These are phyloP conservation scores for Solanum pennellii DNA, from an alignment of 257 asterid species.

Conservation along the genomic window DNA sequence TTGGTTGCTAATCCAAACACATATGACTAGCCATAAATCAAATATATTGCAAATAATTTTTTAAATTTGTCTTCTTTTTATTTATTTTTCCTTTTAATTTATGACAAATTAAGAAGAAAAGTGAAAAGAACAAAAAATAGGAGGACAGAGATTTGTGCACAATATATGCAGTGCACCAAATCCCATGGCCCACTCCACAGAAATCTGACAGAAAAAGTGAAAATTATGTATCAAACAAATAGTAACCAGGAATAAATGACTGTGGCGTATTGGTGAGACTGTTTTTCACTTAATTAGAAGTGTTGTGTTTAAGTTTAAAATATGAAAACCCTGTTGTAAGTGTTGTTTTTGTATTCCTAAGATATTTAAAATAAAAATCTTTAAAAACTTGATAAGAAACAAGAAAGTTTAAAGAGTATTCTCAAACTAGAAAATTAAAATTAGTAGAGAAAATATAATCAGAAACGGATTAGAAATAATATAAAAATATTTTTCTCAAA, in stretches of 20 bases:
- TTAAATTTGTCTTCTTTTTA: neutral
- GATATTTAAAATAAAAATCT: no score
- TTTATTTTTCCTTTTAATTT: neutral
- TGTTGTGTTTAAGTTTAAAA: no score
- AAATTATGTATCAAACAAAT: neutral
- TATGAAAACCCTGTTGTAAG: no score
- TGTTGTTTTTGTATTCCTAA: no score
- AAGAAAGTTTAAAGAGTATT: no score
- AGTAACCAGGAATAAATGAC: no score
- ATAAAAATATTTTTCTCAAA: no score
- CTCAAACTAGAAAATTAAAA: no score
- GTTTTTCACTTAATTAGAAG: neutral
- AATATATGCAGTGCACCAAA: neutral
- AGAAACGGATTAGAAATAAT: no score
- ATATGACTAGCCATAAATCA: neutral
- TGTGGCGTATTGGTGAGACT: accelerated
- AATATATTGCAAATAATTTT: neutral
- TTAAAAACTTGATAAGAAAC: no score
- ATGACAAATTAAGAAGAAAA: neutral
- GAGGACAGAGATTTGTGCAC: neutral
- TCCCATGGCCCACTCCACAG: neutral
- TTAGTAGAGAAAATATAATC: no score
- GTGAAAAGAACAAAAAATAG: neutral
- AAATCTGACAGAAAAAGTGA: neutral
- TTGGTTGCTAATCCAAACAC: neutral